Evolutionary conservation across 2,329 filamentous ascomycete species (phyloP).

Genomic region (Cladophialophora chaetospira): DNA sequence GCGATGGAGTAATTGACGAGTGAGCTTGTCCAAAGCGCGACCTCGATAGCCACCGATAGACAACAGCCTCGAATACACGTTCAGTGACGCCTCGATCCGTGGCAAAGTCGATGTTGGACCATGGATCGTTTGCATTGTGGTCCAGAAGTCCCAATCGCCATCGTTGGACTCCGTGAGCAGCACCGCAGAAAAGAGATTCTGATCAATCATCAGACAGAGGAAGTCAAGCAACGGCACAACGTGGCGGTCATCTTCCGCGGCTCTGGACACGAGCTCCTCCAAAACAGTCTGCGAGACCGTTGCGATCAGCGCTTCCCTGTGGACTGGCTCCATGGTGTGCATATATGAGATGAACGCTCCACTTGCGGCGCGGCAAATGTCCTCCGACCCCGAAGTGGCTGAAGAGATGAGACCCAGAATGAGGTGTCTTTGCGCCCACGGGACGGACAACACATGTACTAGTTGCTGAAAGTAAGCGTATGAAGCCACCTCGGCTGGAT

Average conservation of each 20-base stretch:
- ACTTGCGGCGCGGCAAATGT: conserved; percentile 46
- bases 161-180: conserved; percentile 2
- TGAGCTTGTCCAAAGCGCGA: conserved; percentile 29
- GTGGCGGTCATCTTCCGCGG: conserved; percentile 66
- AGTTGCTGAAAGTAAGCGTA: conserved; percentile 47
- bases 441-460: conserved; percentile 39
- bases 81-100: conserved; percentile 77
- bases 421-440: conserved; percentile 43
- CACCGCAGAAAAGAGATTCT: conserved; percentile 38
- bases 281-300: conserved; percentile 55
- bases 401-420: conserved; percentile 49
- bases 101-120: conserved; percentile 81
- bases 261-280: conserved; percentile 53
- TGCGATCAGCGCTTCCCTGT: conserved; percentile 12
- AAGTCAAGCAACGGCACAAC: conserved; percentile 76
- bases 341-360: conserved; percentile 43
- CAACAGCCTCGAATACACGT: conserved; percentile 62
- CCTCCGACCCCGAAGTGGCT: conserved; percentile 47
- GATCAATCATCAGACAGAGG: conserved; percentile 74
- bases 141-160: conserved; percentile 61
- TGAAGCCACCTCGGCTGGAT: conserved; percentile 49
- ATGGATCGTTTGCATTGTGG: conserved; percentile 73
- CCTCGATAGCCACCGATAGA: conserved; percentile 10
- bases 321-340: conserved; percentile 8
- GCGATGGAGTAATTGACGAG: conserved; percentile 31